Base-by-base conservation (phyloP, 1,284 basidiomycete species). In the Exobasidium rhododendri region DNA sequence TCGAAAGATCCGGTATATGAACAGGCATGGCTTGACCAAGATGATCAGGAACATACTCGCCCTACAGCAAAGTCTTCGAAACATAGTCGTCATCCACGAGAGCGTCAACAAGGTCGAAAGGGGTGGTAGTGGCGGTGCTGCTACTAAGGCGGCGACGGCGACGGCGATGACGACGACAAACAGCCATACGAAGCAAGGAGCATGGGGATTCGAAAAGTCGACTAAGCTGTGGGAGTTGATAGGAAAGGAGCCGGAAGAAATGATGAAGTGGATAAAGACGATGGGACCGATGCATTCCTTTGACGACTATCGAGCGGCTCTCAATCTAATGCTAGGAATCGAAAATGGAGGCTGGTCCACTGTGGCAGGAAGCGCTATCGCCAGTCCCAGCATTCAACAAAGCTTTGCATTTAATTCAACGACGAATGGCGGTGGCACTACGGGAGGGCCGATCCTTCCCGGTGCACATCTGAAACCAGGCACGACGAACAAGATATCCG, bases 41-140 rank as follows among this genome's bases (percentile, higher is more conserved):
- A 89, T 97, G 78, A 82, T 88, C 71, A 86, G 93, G 47, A 96
- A 97, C 80, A 89, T 97, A 50, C 83, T 93, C 26, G 90, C 94
- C 13, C 84, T 98, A 26, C 93, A 96, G 78, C 94, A 98, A 79
- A 90, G 91, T 71, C 85, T 97, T 69, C 91, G 92, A 75, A 78
- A 78, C 62, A 71, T 79, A 40, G 66, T 68, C 11, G 52, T 62
- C 22, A 44, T n/a, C 17, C 49, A 62, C 35, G 28, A 32, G n/a
- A 58, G 44, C 59, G 61, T 26, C 35, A 63, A 28, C 68, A 68
- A 29, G 83, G n/a, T n/a, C n/a, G n/a, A n/a, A n/a, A n/a, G n/a
- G n/a, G n/a, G n/a, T n/a, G n/a, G n/a, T n/a, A n/a, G n/a, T n/a
- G n/a, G n/a, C n/a, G n/a, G n/a, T n/a, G 84, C 26, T 31, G 69